Base-by-base conservation (phyloP, 1,284 basidiomycete species). In the Sparassis latifolia region DNA sequence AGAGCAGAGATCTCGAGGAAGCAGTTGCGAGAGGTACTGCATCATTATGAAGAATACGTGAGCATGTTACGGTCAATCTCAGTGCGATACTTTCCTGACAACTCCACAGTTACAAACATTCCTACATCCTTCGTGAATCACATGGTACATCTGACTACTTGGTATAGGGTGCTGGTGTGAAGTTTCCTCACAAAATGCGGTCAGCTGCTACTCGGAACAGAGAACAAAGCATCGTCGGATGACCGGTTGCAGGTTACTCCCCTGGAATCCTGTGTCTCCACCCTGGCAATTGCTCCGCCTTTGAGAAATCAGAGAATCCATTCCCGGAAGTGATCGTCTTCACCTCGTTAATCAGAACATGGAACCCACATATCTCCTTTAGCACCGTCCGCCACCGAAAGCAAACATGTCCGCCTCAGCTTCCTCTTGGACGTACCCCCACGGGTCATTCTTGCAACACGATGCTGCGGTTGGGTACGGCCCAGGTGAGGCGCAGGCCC, bases 21-120 rank as follows among this genome's bases (percentile, higher is more conserved):
- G 58, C 83, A 90, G 58, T 70, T 91, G 50, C 75, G 88, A 33
- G 87, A 89, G 58, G 82, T 91, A 7, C 63, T 91, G 30, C 85
- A 87, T 62, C 79, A 86, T 61, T 91, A 90, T 58, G 84, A 87
- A 20, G 85, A 87, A 77, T 87, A 84, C 66, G 89, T 90, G 57
- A 54, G 72, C 63, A 10, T 47, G 44, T 48, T 28, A 49, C 32
- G 5, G 33, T 47, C 20, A 42, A 12, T 10, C 6, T 42, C 20
- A 9, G 27, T 27, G 6, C 49, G 10, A 52, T 29, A 28, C 39
- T 30, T 20, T 51, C 30, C 4, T 9, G 41, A 32, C 44, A 72
- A 68, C 52, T 72, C 27, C 69, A 10, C 9, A 42, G 40, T 27
- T 42, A 6, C 10, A 72, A 58, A 72, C 78, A 9, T 82, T 80